Evolutionary conservation across 2,329 filamentous ascomycete genomes (phyloP).

Genomic region (Venturiaceae sp.): DNA sequence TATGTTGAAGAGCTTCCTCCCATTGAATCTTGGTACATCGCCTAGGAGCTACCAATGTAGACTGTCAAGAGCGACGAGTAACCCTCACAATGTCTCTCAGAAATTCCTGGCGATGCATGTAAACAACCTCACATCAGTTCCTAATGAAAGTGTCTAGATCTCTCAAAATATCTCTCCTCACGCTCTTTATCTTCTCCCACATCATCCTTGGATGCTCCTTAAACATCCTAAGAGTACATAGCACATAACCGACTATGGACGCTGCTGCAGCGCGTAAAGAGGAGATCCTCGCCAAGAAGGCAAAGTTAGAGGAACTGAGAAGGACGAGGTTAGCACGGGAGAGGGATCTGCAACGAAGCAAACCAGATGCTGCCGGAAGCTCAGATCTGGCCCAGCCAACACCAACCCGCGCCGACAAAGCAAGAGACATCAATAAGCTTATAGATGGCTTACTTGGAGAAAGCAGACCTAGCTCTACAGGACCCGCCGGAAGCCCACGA

Average conservation of each 20-base stretch:
- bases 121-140: not conserved
- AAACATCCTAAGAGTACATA: no score
- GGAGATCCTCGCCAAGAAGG: slow-evolving; percentile 94
- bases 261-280: slow-evolving; percentile 71
- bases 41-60: no score
- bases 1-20: no score
- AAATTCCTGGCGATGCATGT: not conserved
- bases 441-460: slow-evolving; percentile 78
- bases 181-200: no score
- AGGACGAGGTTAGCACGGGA: slow-evolving; percentile 77
- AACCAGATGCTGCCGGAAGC: slow-evolving; percentile 45
- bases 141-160: no score
- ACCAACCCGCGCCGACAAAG: slow-evolving; percentile 58
- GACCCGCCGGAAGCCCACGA: slow-evolving; percentile 39
- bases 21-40: no score
- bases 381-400: slow-evolving; percentile 58
- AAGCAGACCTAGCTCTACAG: slow-evolving; percentile 60
- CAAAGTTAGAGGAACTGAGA: slow-evolving; percentile 93
- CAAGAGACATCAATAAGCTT: slow-evolving; percentile 71
- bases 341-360: slow-evolving; percentile 60
- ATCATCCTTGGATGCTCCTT: no score
- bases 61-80: not conserved
- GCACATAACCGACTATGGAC: slow-evolving; percentile 7
- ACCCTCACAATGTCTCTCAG: no score
- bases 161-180: no score